Evolutionary conservation across 2,329 filamentous ascomycete genomes (phyloP).

Genomic region (Stemphylium beticola): DNA sequence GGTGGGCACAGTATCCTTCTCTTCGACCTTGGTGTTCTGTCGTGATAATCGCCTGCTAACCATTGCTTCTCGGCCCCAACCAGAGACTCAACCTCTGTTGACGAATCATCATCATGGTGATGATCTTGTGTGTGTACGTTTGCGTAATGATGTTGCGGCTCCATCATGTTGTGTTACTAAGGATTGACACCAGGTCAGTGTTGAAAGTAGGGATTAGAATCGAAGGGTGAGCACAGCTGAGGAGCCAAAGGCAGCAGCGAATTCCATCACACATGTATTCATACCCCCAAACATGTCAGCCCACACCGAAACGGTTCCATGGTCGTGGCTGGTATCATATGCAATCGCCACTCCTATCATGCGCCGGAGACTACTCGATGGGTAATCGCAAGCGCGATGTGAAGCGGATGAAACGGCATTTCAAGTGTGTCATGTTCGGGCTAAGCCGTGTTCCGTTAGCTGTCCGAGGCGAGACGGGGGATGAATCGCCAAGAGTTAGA

Average conservation of each 20-base stretch:
- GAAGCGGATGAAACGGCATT: constrained; percentile 21
- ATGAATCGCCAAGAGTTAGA: constrained; percentile 44
- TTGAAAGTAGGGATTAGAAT: constrained; percentile 8
- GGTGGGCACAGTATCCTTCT: constrained; percentile 22
- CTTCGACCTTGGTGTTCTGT: constrained; percentile 24
- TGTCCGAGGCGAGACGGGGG: constrained; percentile 33
- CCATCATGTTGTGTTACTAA: constrained; percentile 28
- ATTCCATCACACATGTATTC: constrained; percentile 23
- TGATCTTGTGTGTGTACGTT: constrained; percentile 30
- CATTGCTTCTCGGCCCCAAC: constrained; percentile 37
- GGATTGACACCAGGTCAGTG: constrained; percentile 31
- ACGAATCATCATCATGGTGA: constrained; percentile 39
- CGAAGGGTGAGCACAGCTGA: constrained; percentile 37
- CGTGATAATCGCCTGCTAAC: constrained; percentile 25
- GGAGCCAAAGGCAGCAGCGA: constrained; percentile 26
- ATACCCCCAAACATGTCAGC: constrained; percentile 6
- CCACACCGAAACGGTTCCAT: constrained; percentile 24
- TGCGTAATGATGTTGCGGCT: constrained; percentile 40
- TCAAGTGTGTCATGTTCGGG: constrained; percentile 18
- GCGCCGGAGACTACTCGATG: constrained; percentile 4
- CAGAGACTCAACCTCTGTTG: constrained; percentile 43
- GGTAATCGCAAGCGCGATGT: constrained; percentile 19
- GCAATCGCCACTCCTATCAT: constrained; percentile 10
- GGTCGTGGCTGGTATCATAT: constrained; percentile 27
- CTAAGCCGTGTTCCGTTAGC: constrained; percentile 31